Base-by-base conservation (phyloP, 441 rosid genomes). In the Breynia disticha region DNA sequence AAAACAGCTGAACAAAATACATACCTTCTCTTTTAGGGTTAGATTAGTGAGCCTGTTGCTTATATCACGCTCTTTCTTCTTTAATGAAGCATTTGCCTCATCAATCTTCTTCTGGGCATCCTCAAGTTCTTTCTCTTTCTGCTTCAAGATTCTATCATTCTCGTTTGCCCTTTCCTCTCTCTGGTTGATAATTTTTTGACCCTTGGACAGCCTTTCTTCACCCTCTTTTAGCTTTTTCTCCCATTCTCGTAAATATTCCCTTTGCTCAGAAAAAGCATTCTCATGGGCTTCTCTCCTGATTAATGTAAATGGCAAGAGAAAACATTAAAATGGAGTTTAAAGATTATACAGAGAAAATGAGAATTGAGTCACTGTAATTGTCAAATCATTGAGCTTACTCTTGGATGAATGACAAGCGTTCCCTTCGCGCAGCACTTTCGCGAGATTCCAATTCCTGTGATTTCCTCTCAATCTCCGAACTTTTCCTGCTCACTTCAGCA, bases 221-320 rank as follows among this genome's bases (percentile, higher is more conserved):
- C 90, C 88, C 60, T 83, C 95, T 72, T 79, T 80, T 66, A 93
- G 71, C 69, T 83, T 89, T 39, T 66, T 74, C 68, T 93, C 97
- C 99, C 99, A 86, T 63, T 85, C 96, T 61, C 73, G 80, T 78
- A 89, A 74, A 68, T 93, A 96, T 55, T 89, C 99, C 72, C 96
- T 79, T 76, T 86, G 99, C 80, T 82, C 79, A 47, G 87, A 77
- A 46, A 93, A 76, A 59, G 70, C 55, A 22, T 59, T 65, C 55
- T 89, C 95, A 16, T 80, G 83, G 19, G 80, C 71, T 60, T 89
- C 97, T 67, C 84, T 79, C 76, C 99, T 93, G 76, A 65, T 47
- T 11, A 48, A 55, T 35, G 3, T 32, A 59, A 59, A 20, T 58
- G 28, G 43, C 59, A 17, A 52, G 1, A 16, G 3, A 6, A 16